Conservation (phyloP, 495 filamentous ascomycete genomes). For the Hypoxylon fuscum region DNA sequence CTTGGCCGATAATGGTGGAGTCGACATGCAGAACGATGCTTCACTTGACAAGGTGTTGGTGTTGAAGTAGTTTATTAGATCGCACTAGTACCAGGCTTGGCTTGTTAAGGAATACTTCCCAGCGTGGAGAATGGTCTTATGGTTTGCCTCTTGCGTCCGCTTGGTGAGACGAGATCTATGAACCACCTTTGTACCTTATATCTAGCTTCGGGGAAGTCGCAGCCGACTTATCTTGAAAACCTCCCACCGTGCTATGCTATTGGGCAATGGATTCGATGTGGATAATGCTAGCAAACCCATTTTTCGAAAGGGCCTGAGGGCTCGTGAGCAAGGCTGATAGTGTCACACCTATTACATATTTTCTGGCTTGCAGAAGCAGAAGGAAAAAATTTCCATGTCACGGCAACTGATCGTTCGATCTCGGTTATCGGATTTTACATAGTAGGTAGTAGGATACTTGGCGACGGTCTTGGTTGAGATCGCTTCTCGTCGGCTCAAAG, state of each 20-base stretch:
- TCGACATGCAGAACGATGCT: conserved; percentile 18
- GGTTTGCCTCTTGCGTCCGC: conserved; percentile 22
- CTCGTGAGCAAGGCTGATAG: conserved; percentile 35
- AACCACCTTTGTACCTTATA: conserved; percentile 17
- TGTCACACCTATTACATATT: conserved; percentile 33
- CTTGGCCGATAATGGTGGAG: conserved; percentile 37
- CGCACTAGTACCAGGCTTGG: conserved; percentile 16
- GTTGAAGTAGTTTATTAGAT: conserved; percentile 22
- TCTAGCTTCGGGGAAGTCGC: conserved; percentile 19
- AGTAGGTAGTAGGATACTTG: not conserved
- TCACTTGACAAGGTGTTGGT: conserved; percentile 9
- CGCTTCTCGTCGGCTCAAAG: conserved; percentile 31
- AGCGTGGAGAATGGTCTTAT: conserved; percentile 23
- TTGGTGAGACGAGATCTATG: conserved; percentile 8
- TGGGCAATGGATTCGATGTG: conserved; percentile 33
- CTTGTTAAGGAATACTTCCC: conserved; percentile 25
- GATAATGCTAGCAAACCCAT: conserved; percentile 13
- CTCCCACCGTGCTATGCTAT: conserved; percentile 7
- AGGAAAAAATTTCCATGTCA: conserved; percentile 22
- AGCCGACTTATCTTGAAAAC: conserved; percentile 16
- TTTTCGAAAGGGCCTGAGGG: not conserved
- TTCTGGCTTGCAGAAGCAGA: not conserved
- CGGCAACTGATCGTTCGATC: conserved; percentile 13
- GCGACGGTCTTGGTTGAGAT: conserved; percentile 9
- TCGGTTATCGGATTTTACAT: not conserved